A percentile compares a stretch with the other conserved stretches of the same genome.
Conservation (phyloP, 192 early-diverging fungal species). For the Gigaspora rosea region DNA sequence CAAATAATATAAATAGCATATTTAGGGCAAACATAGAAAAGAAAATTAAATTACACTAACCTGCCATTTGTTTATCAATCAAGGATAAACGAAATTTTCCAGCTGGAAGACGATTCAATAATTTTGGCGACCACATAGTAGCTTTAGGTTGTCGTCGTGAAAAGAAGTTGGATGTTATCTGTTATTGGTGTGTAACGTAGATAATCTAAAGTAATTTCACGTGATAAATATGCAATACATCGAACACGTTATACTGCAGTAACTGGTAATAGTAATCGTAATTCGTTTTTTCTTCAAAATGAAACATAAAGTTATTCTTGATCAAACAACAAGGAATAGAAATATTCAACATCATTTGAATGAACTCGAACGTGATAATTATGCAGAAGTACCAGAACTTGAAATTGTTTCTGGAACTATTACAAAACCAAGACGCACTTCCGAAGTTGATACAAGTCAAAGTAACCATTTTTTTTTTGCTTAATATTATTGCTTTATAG, state of each 20-base stretch:
- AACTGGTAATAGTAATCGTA: too few species aligned
- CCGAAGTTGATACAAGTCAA: slow-evolving; percentile 28
- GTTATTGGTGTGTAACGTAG: too few species aligned
- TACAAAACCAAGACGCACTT: slow-evolving; percentile 20
- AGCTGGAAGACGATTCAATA: too few species aligned
- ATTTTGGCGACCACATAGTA: too few species aligned
- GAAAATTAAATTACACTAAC: not conserved
- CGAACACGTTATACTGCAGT: too few species aligned
- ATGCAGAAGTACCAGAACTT: slow-evolving; percentile 22
- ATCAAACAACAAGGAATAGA: slow-evolving; percentile 1
- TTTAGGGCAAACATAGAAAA: not conserved
- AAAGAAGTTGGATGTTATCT: too few species aligned
- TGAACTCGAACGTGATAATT: slow-evolving; percentile 30
- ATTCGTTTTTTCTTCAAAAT: not conserved
- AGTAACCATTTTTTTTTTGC: not conserved
- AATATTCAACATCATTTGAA: slow-evolving; percentile 26
- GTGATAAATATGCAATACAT: too few species aligned
- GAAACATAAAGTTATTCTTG: not conserved
- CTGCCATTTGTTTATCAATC: not conserved
- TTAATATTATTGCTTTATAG: too few species aligned
- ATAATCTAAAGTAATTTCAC: too few species aligned
- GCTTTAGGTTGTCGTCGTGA: too few species aligned
- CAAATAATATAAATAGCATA: not conserved
- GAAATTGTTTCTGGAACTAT: slow-evolving; percentile 26
- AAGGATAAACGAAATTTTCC: too few species aligned